phyloP scores from a whole-genome alignment of 2,329 filamentous ascomycete species.

The Alternaria sp. region DNA sequence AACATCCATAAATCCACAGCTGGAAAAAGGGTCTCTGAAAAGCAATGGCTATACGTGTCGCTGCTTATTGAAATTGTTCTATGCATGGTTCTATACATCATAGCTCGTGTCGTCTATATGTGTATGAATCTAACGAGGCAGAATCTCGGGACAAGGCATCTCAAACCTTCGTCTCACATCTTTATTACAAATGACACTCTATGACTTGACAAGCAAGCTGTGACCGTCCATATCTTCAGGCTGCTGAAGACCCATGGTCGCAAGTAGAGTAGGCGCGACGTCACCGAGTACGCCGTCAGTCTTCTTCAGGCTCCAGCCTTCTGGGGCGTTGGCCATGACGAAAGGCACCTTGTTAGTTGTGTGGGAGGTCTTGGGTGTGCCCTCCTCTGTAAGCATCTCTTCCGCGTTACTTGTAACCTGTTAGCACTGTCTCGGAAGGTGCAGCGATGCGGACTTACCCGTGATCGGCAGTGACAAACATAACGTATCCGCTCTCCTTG shows the following conservation, averaged over 20 bases:
- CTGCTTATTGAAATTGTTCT: background rate
- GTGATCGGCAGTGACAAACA: conserved; percentile 96
- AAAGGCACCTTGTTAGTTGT: conserved; percentile 98
- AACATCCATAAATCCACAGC: background rate
- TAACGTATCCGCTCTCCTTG: conserved; percentile 89
- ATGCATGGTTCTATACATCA: background rate
- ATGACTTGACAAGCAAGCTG: conserved; percentile 80
- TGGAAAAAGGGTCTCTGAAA: background rate
- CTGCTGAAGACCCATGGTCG: conserved; percentile 87
- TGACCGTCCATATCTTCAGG: conserved; percentile 91
- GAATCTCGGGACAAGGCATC: background rate
- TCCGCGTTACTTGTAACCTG: conserved; percentile 75
- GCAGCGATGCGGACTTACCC: conserved; percentile 60
- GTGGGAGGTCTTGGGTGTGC: conserved; percentile 97
- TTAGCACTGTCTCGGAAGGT: conserved; percentile 24
- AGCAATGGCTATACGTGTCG: background rate
- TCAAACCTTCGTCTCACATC: background rate
- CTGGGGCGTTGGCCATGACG: conserved; percentile 95
- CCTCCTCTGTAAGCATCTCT: conserved; percentile 97
- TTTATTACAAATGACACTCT: background rate
- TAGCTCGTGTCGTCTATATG: background rate
- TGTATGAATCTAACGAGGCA: background rate
- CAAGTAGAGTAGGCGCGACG: conserved; percentile 92
- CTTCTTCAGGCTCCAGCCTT: conserved; percentile 85
- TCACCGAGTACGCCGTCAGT: conserved; percentile 90